phyloP scores from a whole-genome alignment of 345 rosid genomes.

The Adansonia digitata region DNA sequence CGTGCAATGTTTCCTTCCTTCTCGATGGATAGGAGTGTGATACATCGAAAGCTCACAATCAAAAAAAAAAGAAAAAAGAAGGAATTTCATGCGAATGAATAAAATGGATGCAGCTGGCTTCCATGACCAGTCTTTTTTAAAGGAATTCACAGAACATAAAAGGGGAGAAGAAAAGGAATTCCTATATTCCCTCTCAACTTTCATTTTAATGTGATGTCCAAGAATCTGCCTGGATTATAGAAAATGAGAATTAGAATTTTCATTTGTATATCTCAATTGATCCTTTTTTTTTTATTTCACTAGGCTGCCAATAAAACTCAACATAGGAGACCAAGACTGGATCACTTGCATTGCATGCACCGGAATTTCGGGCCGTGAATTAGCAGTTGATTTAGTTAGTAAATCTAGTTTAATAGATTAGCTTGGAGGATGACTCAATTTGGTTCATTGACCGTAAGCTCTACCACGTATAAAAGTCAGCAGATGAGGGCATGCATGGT shows the following conservation, averaged over 20 bases:
- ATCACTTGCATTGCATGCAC: neutral
- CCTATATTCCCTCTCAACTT: neutral
- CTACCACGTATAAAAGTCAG: neutral
- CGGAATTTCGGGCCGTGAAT: neutral
- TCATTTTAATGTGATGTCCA: neutral
- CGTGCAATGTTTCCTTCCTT: neutral
- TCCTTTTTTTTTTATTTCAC: too few species aligned
- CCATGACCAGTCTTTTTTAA: constrained; percentile 4
- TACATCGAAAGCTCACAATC: neutral
- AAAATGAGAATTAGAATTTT: too few species aligned
- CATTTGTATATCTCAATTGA: too few species aligned
- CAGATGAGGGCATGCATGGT: neutral
- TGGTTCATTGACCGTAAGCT: neutral
- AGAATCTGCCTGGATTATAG: neutral
- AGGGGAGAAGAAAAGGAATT: neutral
- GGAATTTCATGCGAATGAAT: neutral
- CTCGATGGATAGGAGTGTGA: neutral
- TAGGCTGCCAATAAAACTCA: too few species aligned
- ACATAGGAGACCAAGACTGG: neutral
- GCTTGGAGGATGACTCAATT: neutral
- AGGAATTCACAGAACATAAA: neutral
- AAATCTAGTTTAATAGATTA: neutral
- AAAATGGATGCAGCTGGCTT: constrained; percentile 21
- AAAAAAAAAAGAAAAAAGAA: neutral
- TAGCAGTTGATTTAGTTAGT: too few species aligned